Evolutionary conservation across 1,284 basidiomycete species (phyloP), one percentile per base, ranked within the genome.

Genomic region (Amylostereum areolatum): DNA sequence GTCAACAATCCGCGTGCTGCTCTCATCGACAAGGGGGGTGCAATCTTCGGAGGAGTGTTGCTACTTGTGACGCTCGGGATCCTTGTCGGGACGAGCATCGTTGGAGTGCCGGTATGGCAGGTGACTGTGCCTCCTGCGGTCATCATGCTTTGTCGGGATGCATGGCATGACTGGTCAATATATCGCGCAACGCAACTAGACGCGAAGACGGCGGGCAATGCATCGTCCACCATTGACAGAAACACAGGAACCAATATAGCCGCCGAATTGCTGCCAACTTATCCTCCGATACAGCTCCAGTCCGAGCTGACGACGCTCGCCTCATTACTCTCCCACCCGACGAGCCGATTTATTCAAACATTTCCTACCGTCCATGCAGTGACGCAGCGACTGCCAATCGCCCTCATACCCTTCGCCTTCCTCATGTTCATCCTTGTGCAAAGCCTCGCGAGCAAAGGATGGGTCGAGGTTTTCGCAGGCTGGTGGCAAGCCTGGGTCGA

Each of bases 361-460:
- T 90, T 93, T 62, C 94, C 92, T 0, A 94, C 88, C 0, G 77
- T 91, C 36, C 73, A 78, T 58, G 80, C 76, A 12, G 83, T 89
- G 0, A 65, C 86, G 2, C 78, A 81, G 1, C 78, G 88, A 8
- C 73, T 95, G 0, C 92, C 92, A 0, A 78, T 92, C 52, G 77
- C 81, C 8, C 79, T 98, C 5, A 72, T 97, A 8, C 93, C 93
- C 0, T 98, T 98, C 61, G 91, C 94, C 0, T 93, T 98, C 64
- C 85, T 88, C 4, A 93, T 97, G 72, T 98, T 98, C 70, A 92
- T 98, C 59, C 81, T 98, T 43, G 92, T 97, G 48, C 88, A 96
- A 62, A 89, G 80, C 0, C 75, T 98, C 6, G 77, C 83, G 4
- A 77, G 85, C 51, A 83, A 88, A 47, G 93, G 93, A n/a, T 98